phyloP scores from a whole-genome alignment of 2,329 filamentous ascomycete species.

The Calonectria hawksworthii region DNA sequence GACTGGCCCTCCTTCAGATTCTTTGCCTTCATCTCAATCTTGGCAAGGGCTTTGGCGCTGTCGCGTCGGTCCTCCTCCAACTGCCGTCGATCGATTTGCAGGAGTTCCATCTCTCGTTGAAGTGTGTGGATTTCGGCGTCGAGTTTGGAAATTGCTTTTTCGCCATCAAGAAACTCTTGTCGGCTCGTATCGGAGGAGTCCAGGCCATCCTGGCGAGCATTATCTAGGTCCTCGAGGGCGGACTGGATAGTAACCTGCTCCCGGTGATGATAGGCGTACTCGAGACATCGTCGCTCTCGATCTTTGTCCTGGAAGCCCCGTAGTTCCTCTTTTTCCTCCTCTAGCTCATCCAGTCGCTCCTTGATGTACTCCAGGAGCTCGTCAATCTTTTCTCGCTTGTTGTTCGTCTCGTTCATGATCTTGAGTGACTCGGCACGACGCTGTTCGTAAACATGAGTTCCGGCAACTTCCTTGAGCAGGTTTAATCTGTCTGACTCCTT shows the following conservation, averaged over 20 bases:
- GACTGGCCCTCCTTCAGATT: constrained; percentile 86
- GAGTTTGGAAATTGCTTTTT: constrained; percentile 82
- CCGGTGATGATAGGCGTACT: constrained; percentile 94
- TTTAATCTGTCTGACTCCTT: constrained; percentile 93
- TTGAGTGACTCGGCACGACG: constrained; percentile 92
- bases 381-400: constrained; percentile 95
- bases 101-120: constrained; percentile 85
- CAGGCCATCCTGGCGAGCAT: constrained; percentile 83
- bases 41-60: constrained; percentile 82
- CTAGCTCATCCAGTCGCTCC: constrained; percentile 87
- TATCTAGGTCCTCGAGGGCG: constrained; percentile 86
- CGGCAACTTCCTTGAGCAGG: constrained; percentile 96
- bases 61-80: constrained; percentile 92
- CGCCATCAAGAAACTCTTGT: constrained; percentile 80
- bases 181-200: constrained; percentile 88
- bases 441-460: constrained; percentile 96
- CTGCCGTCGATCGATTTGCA: constrained; percentile 87
- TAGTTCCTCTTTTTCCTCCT: constrained; percentile 97
- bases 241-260: constrained; percentile 86
- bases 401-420: constrained; percentile 97
- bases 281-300: constrained; percentile 88
- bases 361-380: constrained; percentile 93
- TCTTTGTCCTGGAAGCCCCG: constrained; percentile 96
- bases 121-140: constrained; percentile 85
- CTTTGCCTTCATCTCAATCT: constrained; percentile 88